Evolutionary conservation across 129 eudicot genomes (phyloP), one percentile per base, ranked within the genome.

Genomic region (Flaveria brownii): DNA sequence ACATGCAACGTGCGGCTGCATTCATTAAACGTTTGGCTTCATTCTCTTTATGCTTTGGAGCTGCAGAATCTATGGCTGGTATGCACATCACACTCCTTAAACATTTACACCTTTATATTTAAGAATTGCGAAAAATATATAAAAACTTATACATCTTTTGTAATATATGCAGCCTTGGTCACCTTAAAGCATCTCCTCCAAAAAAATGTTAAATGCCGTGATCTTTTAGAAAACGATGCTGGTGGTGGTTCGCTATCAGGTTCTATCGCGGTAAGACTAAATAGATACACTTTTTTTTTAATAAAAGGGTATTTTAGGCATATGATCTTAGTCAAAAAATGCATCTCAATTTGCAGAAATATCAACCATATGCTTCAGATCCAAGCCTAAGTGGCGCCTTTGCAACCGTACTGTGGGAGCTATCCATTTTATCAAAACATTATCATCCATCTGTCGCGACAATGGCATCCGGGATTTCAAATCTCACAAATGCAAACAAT

Each of bases 1-100:
- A 93, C 77, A 90, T 88, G 95, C 98, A 93, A 82, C 81, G 98
- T 30, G 96, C 96, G 80, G 98, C 96, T 23, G 98, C 95, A 17
- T 93, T 93, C 59, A 86, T 90, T 68, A 93, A 93, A 78, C 92
- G 98, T 59, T 66, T 93, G 81, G 95, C 98, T 30, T 84, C 96
- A 10, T 88, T 88, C 62, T 77, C 96, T 13, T 71, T 93, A 78
- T 93, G 92, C 81, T 88, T 85, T 78, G 96, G 95, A 11, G 84
- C 91, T 73, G 96, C 98, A 2, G 98, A 93, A 81, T 90, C 96
- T 80, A 90, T 93, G 95, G 90, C 98, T 76, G 98, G 98, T 91
- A 62, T 55, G 78, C 76, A 30, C 28, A 46, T n/a, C 36, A 22
- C 28, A 14, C 13, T 30, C 45, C 11, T 33, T 4, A 60, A 11